Evolutionary conservation across 177 flowering plant species (phyloP).

Genomic region (Vitis hybrid): DNA sequence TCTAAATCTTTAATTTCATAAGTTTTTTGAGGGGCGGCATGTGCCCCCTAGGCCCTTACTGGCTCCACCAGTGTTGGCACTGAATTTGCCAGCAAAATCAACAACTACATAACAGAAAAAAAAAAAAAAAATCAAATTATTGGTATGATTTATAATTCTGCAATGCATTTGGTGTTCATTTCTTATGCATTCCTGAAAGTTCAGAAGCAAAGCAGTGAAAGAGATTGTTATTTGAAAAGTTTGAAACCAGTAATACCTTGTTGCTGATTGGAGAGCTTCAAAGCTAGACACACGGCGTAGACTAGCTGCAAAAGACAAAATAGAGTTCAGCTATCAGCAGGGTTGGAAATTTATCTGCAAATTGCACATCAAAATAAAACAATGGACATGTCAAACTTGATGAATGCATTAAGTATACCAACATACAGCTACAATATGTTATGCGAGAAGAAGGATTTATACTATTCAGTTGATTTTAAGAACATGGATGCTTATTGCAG

Average conservation of each 20-base stretch:
- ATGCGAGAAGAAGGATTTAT: neutral
- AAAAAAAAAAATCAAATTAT: neutral
- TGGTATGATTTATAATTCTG: too few relatives aligned
- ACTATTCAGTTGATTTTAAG: neutral
- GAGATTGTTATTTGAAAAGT: neutral
- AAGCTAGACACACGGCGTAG: slow-evolving; percentile 78
- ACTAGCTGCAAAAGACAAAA: slow-evolving; percentile 58
- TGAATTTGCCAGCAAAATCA: neutral
- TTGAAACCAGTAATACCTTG: slow-evolving; percentile 37
- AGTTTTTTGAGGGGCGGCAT: too few relatives aligned
- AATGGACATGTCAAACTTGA: neutral
- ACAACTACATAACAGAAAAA: neutral
- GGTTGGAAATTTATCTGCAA: neutral
- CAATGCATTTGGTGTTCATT: neutral
- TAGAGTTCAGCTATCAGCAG: neutral
- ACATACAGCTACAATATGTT: neutral
- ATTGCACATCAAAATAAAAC: neutral
- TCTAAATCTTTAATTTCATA: too few relatives aligned
- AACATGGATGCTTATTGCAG: neutral
- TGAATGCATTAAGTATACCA: neutral
- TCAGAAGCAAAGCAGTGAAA: neutral
- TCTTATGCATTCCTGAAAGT: neutral
- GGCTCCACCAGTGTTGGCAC: too few relatives aligned
- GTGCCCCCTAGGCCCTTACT: too few relatives aligned
- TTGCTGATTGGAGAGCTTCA: slow-evolving; percentile 79